A percentile compares a stretch with the other conserved stretches of the same genome.
phyloP scores from a whole-genome alignment of 164 flowering plant genomes.

The Magnolia sinica region DNA sequence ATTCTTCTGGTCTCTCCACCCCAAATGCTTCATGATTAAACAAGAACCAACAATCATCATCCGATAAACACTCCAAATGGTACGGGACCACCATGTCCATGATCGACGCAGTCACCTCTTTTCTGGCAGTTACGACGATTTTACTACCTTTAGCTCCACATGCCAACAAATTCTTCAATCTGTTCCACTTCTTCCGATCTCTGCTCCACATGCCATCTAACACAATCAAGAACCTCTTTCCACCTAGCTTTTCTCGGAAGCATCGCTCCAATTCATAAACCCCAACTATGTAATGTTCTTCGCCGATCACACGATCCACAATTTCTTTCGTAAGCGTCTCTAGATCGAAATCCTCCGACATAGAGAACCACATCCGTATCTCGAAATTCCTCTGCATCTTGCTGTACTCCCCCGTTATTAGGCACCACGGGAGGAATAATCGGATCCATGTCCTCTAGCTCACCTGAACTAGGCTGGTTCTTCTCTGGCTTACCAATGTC shows the following conservation, averaged over 20 bases:
- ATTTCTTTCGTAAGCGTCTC: background rate
- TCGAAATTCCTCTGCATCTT: background rate
- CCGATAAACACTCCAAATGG: background rate
- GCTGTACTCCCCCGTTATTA: no score
- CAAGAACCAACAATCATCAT: conserved; percentile 4
- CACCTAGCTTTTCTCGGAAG: background rate
- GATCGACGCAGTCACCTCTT: background rate
- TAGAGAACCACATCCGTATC: background rate
- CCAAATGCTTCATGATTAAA: conserved; percentile 10
- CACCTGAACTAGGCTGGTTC: no score
- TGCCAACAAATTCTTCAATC: background rate
- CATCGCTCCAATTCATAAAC: background rate
- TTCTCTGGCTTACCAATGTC: no score
- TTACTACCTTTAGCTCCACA: conserved; percentile 5
- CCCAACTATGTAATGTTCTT: background rate
- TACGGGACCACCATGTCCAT: background rate
- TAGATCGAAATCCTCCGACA: background rate
- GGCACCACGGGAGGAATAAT: no score
- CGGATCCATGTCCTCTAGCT: no score
- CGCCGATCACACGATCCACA: background rate
- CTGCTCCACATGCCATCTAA: conserved; percentile 12
- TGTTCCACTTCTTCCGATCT: background rate
- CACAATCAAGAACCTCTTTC: conserved; percentile 6
- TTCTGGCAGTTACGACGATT: conserved; percentile 8
- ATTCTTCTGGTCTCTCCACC: background rate